phyloP scores from a whole-genome alignment of 257 asterid genomes.

The Apocynum venetum region DNA sequence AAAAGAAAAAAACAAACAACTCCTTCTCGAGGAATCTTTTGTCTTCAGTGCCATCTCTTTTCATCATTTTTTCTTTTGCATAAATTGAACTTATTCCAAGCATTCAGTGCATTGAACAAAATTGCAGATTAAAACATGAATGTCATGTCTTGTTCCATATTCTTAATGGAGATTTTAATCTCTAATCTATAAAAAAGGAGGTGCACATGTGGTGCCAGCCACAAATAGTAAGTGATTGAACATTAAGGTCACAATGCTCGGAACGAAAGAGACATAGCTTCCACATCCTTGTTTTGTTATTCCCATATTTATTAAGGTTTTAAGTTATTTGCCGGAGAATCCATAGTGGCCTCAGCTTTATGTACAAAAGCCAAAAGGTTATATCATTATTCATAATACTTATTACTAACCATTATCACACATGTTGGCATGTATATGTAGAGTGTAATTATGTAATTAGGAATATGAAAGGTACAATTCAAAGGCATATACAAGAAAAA shows the following conservation, averaged over 20 bases:
- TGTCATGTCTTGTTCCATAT: background rate
- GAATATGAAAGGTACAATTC: background rate
- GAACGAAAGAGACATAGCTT: background rate
- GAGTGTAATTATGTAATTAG: too few species aligned
- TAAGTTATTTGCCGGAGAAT: background rate
- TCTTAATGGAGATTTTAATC: background rate
- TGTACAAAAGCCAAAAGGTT: background rate
- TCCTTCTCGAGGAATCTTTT: background rate
- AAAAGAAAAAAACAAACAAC: background rate
- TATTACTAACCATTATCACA: too few species aligned
- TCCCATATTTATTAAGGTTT: background rate
- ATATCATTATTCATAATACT: background rate
- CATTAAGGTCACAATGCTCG: background rate
- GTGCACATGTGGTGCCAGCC: background rate
- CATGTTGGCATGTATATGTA: too few species aligned
- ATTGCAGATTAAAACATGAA: background rate
- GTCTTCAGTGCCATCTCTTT: background rate
- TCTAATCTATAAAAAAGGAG: background rate
- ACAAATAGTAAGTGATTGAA: background rate
- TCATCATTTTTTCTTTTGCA: background rate
- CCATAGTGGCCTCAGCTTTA: background rate
- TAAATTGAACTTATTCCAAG: background rate
- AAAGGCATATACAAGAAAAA: background rate
- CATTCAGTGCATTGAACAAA: background rate
- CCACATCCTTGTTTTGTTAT: background rate